Base-by-base conservation (phyloP, 2,329 filamentous ascomycete genomes). In the Arthrobotrys musiformis region DNA sequence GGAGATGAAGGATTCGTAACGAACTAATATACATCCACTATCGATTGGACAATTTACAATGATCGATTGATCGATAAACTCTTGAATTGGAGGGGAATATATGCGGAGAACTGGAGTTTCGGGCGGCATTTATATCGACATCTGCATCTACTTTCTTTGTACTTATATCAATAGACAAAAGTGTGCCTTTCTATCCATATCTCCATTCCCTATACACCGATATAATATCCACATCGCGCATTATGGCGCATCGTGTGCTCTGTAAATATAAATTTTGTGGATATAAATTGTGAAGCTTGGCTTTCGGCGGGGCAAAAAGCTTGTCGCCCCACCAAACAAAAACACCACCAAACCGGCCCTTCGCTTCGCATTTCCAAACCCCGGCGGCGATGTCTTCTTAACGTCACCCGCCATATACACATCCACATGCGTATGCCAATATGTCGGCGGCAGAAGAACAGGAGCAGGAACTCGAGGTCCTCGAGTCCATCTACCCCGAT, bases 401-500 rank as follows among this genome's bases (percentile, higher is more conserved):
- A n/a, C n/a, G n/a, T n/a, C n/a, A n/a, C n/a, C 42, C 28, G 62
- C 33, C 67, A n/a, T 42, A 22, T 26, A 17, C 58, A 50, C 17
- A n/a, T n/a, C n/a, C n/a, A n/a, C n/a, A n/a, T n/a, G n/a, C n/a
- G n/a, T n/a, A n/a, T n/a, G n/a, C 30, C 54, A 73, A 33, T 52
- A 74, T 72, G 70, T 78, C 75, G 33, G 54, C 64, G 48, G 46
- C 75, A 60, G 75, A 98, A 87, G 95, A 99, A 78, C 95, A 99
- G 84, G 86, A 90, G 80, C 95, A 99, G 85, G 95, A 99, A 88
- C 91, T 94, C 78, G 95, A 99, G 84, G 94, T 99, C 81, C 93
- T 99, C 83, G 93, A 97, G 82, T 97, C 94, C 78, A 99, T 99
- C 82, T 99, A 98, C 81, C 93, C 95, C 0, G 94, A 99, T 77